Conservation (phyloP, 1,284 basidiomycete species). For the Clitocybe nebularis region DNA sequence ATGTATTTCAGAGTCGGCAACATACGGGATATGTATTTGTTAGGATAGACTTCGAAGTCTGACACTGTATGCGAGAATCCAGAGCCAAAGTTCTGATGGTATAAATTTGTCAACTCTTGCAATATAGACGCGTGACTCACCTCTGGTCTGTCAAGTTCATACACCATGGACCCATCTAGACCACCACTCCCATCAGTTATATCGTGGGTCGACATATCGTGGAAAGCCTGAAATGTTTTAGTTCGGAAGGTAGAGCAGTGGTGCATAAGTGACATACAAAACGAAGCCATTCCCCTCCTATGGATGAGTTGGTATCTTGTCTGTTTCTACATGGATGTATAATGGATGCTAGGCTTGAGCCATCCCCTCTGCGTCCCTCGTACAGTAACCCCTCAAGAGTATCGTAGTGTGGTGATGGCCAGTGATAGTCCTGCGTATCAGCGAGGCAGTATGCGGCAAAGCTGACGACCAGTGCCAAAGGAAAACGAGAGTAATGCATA, state of each 20-base stretch:
- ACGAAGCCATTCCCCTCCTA: constrained; percentile 42
- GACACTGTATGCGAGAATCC: constrained; percentile 27
- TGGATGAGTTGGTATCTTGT: constrained; percentile 31
- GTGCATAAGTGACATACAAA: constrained; percentile 27
- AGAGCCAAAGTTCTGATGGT: constrained; percentile 21
- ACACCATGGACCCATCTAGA: constrained; percentile 29
- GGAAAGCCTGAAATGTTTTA: constrained; percentile 24
- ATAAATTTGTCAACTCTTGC: neutral
- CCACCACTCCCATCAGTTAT: constrained; percentile 26
- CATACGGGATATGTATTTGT: constrained; percentile 37
- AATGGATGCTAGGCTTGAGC: constrained; percentile 36
- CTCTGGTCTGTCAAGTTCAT: constrained; percentile 24
- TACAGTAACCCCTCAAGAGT: constrained; percentile 37
- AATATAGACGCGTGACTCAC: constrained; percentile 10
- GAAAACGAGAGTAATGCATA: constrained; percentile 21
- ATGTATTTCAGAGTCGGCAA: constrained; percentile 5
- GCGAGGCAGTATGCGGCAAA: constrained; percentile 15
- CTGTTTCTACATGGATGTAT: constrained; percentile 39
- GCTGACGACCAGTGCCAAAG: constrained; percentile 12
- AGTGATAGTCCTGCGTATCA: constrained; percentile 27
- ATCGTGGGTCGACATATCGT: constrained; percentile 28
- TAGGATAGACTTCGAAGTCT: constrained; percentile 37
- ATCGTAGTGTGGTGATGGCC: constrained; percentile 41
- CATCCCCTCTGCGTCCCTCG: constrained; percentile 37
- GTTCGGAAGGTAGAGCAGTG: too few relatives aligned